These are phyloP conservation scores for Aureobasidium pullulans DNA, from an alignment of 2,329 filamentous ascomycete genomes.

Conservation along the genomic window DNA sequence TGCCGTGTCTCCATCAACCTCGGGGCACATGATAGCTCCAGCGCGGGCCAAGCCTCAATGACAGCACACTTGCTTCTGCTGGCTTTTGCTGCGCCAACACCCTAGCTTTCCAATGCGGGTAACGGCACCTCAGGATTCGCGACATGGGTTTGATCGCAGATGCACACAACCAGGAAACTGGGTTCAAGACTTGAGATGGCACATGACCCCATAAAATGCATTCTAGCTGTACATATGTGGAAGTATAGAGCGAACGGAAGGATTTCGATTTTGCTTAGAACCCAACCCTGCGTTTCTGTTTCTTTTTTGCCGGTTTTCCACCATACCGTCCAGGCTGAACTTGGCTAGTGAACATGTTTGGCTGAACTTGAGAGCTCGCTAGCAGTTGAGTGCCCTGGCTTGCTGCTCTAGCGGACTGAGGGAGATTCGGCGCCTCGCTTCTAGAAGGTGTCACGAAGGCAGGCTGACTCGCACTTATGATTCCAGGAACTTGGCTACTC, in stretches of 20 bases:
- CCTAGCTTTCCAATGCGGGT: not conserved
- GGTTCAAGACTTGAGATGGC: not conserved
- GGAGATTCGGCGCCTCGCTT: not conserved
- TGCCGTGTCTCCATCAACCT: not conserved
- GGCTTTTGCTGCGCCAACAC: not conserved
- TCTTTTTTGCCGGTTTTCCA: constrained; percentile 33
- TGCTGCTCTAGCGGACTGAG: constrained; percentile 14
- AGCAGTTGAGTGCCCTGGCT: constrained; percentile 1
- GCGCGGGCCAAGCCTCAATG: constrained; percentile 11
- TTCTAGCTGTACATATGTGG: not conserved
- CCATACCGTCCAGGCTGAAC: constrained; percentile 26
- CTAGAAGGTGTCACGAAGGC: constrained; percentile 10
- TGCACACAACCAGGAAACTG: not conserved
- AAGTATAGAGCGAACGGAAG: constrained; percentile 4
- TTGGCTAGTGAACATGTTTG: constrained; percentile 24
- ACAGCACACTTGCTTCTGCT: not conserved
- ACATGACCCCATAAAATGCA: not conserved
- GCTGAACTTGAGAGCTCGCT: constrained; percentile 12
- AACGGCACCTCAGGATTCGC: constrained; percentile 4
- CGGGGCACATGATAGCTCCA: not conserved
- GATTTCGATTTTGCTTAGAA: constrained; percentile 21
- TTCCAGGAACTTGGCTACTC: constrained; percentile 25
- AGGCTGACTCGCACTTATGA: constrained; percentile 25
- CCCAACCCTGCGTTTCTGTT: constrained; percentile 39
- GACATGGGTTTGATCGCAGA: not conserved